Percentiles rank a stretch among this genome's conserved stretches.
Conservation (phyloP, 495 filamentous ascomycete genomes). For the Penicillium arizonense region DNA sequence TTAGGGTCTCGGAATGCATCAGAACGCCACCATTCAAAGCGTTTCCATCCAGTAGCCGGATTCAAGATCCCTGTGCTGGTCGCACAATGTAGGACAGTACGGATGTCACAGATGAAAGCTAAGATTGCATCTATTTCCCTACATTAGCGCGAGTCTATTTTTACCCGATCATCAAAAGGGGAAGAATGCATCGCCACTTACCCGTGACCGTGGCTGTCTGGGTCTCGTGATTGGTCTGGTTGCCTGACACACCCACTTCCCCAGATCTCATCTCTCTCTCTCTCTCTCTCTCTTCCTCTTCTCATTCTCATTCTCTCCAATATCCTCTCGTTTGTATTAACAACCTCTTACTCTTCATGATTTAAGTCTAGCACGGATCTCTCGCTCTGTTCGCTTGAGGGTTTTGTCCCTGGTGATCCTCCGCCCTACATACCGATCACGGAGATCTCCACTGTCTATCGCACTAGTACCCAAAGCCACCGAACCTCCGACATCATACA, state of each 20-base stretch:
- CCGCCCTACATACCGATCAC: conserved; percentile 13
- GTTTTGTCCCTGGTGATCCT: conserved; percentile 16
- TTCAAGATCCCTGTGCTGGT: background rate
- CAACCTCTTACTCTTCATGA: background rate
- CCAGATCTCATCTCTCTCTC: conserved; percentile 4
- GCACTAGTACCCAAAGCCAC: conserved; percentile 21
- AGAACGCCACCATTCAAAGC: conserved; percentile 2
- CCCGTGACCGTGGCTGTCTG: background rate
- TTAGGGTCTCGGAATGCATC: background rate
- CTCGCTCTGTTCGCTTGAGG: conserved; percentile 2
- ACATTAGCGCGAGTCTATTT: background rate
- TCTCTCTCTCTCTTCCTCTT: conserved; percentile 8
- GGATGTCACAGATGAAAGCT: background rate
- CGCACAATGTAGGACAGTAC: background rate
- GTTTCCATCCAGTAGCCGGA: background rate
- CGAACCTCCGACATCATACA: conserved; percentile 24
- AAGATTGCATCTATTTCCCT: background rate
- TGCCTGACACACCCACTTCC: conserved; percentile 8
- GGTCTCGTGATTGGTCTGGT: conserved; percentile 15
- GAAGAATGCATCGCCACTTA: conserved; percentile 5
- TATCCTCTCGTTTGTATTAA: conserved; percentile 9
- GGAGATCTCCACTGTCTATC: conserved; percentile 17
- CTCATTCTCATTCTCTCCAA: conserved; percentile 4
- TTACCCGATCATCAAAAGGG: background rate
- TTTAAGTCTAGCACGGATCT: background rate